Evolutionary conservation across 352 stramenopile species (phyloP), one percentile per base, ranked within the genome.

Genomic region (Phytophthora cryptogea): DNA sequence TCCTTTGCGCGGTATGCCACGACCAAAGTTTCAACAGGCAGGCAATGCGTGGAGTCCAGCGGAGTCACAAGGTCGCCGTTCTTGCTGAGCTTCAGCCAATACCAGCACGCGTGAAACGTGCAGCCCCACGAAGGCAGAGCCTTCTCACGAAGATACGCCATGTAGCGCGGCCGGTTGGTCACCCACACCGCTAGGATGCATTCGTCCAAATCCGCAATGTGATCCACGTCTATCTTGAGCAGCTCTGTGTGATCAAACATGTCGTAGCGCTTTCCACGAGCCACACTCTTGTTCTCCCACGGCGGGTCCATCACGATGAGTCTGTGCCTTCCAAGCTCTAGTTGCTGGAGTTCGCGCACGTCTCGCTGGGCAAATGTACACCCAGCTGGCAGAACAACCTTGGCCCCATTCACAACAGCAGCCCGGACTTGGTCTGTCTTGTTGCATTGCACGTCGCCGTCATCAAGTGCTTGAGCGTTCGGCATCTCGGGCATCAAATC

Each of bases 231-330:
- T 14, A 92, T 61, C 44, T 76, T 75, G 8, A 85, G 42, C 39
- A 92, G 44, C 32, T 88, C 71, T 13, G 54, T 72, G 57, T 92
- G 78, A 35, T 86, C 57, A 40, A 92, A 87, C 31, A 63, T 90
- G 8, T 54, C 23, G 73, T 92, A 92, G 13, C 57, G 62, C 13
- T 75, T 72, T 49, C 73, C 73, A 39, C 83, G 76, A 2, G 45
- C 64, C 6, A 92, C 83, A 43, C 78, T 90, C 49, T 90, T 92
- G 74, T 92, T 92, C 39, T 82, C 66, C 83, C 83, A 92, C 10
- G 83, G 83, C 6, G 83, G 80, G 28, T 92, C 83, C 68, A 90
- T 81, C 11, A 88, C 53, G 42, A 92, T 86, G 8, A 72, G 28
- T 10, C 64, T 52, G 43, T 71, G 44, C 39, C 40, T 48, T 39